Base-by-base conservation (phyloP, 2,329 filamentous ascomycete species). In the Ophiobolus disseminans region DNA sequence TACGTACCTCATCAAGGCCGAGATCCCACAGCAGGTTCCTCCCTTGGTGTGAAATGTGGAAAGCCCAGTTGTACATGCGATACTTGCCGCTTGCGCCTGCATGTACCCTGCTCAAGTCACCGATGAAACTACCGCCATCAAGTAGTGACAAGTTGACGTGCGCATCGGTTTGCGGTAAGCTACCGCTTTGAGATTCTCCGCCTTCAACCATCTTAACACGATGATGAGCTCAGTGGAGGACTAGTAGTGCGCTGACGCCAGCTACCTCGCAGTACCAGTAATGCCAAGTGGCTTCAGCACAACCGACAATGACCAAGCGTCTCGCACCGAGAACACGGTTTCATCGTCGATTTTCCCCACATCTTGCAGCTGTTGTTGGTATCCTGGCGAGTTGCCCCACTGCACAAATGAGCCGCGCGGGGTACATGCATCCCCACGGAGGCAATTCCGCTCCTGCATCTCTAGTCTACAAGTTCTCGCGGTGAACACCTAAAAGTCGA, bases 1-100 rank as follows among this genome's bases (percentile, higher is more conserved):
- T 34, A 53, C 58, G 17, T 60, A 70, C 68, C 51, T 65, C 60
- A 26, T 63, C 60, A 8, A 71, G 40, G 3, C 68, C 68, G 4
- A 71, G 60, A 43, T 71, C 68, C 68, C 68, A 71, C 5, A 71
- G 43, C 14, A 69, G 39, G 26, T 68, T 63, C 32, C 58, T 55
- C 19, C 56, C 60, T 2, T 47, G 36, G 45, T 69, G 62, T 7
- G 48, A 49, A 16, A 71, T 59, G 45, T 65, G 59, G 31, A 71
- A 71, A 1, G 67, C 66, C 67, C 68, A 71, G 38, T 71, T 66
- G 43, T 71, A 71, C 67, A 70, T 70, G 23, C 68, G 63, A 54
- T 65, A 69, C 13, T 53, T 64, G 16, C 56, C 60, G 26, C 52
- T 62, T 22, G 34, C 43, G 8, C 60, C 63, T n/a, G 62, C 61